A percentile compares a stretch with the other conserved stretches of the same genome.
Evolutionary conservation across 371 early-diverging fungal species (phyloP).

Genomic region (Syncephalastrum monosporum): DNA sequence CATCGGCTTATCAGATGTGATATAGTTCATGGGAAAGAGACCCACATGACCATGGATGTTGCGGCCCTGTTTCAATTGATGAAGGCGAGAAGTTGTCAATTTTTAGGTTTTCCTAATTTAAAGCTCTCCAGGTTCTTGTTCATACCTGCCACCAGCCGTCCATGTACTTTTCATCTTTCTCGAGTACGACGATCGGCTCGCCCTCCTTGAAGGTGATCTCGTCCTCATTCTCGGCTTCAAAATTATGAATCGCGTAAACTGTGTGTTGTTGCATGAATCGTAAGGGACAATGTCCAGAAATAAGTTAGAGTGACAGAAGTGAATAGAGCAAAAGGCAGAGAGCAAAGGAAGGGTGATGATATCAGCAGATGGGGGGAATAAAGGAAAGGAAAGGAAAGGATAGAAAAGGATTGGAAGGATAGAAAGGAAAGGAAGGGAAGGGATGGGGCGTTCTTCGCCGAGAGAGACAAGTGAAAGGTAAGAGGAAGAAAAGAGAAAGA

Average conservation of each 20-base stretch:
- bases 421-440: neutral
- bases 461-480: neutral
- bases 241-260: conserved; percentile 69
- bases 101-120: no score
- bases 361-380: neutral
- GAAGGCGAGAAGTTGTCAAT: conserved; percentile 2
- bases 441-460: neutral
- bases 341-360: neutral
- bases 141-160: conserved; percentile 92
- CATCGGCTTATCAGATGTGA: conserved; percentile 27
- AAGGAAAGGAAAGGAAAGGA: neutral
- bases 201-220: conserved; percentile 73
- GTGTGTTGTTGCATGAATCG: conserved; percentile 40
- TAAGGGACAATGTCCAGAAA: neutral
- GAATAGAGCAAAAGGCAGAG: neutral
- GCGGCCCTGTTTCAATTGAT: conserved; percentile 46
- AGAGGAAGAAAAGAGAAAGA: conserved; percentile 4
- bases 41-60: conserved; percentile 59
- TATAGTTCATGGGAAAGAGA: conserved; percentile 70
- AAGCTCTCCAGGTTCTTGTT: neutral
- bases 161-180: conserved; percentile 75
- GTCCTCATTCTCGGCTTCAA: conserved; percentile 74
- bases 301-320: neutral
- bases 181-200: conserved; percentile 77
- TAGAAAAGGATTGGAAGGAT: neutral